Evolutionary conservation across 2,329 filamentous ascomycete species (phyloP), one percentile per base, ranked within the genome.

Genomic region (Metarhizium brunneum): DNA sequence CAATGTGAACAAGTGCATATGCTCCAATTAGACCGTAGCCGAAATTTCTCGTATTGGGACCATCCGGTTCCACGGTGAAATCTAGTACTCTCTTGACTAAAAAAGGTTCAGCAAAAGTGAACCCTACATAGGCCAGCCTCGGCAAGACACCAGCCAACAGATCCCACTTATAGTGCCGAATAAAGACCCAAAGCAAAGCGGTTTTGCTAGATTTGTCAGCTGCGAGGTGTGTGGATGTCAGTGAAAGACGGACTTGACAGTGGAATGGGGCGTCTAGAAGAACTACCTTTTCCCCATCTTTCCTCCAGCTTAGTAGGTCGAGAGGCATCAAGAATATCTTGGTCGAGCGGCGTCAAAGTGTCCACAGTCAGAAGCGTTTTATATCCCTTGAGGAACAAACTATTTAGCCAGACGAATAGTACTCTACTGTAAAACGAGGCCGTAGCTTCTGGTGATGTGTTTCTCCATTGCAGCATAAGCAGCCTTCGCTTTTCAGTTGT

Each of bases 31-130:
- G 48, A 16, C 50, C 54, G 35, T 58, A 60, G 11, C 56, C 55
- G 10, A 48, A 55, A 51, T 50, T 58, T 38, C 51, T 20, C 16
- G 38, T 42, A 8, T 25, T 40, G 3, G 10, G n/a, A 38, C 14
- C 30, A 18, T 52, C 25, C 13, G 50, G 16, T 43, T 45, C 35
- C 10, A 35, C 30, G 3, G 40, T 20, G 16, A 45, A 29, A 30
- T 32, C 20, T 14, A 52, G 29, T 4, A 52, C 36, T 5, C 40
- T 35, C 25, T 50, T 50, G 13, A 70, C 64, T 1, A 70, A 59
- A 32, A 69, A 64, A 2, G 67, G 67, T 50, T 68, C 67, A 0
- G 62, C 53, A 57, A 70, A 69, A 7, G 59, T 66, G 30, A 69
- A 66, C 4, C 57, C 60, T 1, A 65, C 61, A 13, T 62, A 58